Base-by-base conservation (phyloP, 805 yeast species). In the Candida arabinofermentans region DNA sequence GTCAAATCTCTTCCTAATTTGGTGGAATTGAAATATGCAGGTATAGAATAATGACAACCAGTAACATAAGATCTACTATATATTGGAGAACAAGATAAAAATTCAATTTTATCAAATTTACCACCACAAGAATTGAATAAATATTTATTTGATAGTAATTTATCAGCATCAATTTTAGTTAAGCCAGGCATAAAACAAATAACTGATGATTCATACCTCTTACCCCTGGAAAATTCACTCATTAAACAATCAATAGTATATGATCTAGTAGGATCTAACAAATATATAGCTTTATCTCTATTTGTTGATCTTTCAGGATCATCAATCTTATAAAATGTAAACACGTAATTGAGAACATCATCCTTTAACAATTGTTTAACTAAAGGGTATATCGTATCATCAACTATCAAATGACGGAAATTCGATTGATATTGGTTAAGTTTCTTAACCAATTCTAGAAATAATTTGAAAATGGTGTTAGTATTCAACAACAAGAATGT, bases 181-280 rank as follows among this genome's bases (percentile, higher is more conserved):
- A 73, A 53, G 1, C 82, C 82, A 0, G 95, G 90, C 10, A 86
- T 64, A 52, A 91, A 80, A 45, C 85, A 73, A 5, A 87, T 72
- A 58, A 85, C 82, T 1, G 90, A 90, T 32, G 71, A 74, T 41
- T 78, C 78, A 64, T 90, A 93, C 42, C 95, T 74, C n/a, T 75
- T 68, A 1, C 91, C 84, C 17, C 70, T 67, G 8, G 74, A 61
- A 49, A 74, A 85, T 62, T 93, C 99, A 0, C 90, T 81, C 36
- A 79, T 62, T 17, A 93, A 71, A 62, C 98, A 90, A 43, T 81
- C 83, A 43, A 88, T 65, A 29, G 83, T 77, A 64, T 76, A 87
- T 27, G 66, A 63, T 5, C 79, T 64, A 5, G 51, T 39, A 1
- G 95, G 89, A 38, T 84, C 86, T 14, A 88, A 62, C 22, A 93